Evolutionary conservation across 257 asterid species (phyloP).

Genomic region (Eustoma russellianum): DNA sequence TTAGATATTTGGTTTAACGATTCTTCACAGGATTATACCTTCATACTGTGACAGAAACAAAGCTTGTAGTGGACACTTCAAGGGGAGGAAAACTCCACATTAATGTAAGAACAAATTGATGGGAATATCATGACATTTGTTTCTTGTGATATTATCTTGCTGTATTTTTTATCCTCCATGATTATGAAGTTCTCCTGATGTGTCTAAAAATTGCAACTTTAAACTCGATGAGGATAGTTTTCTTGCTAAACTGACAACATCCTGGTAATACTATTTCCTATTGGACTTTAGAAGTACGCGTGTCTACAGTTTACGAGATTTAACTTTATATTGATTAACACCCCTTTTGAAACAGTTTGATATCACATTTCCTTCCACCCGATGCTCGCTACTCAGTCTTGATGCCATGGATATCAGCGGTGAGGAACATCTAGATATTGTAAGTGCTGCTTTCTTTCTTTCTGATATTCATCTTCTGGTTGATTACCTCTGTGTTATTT

Average conservation of each 20-base stretch:
- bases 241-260: too few relatives aligned
- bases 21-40: constrained; percentile 72
- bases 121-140: constrained; percentile 1
- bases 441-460: constrained; percentile 28
- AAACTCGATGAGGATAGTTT: too few relatives aligned
- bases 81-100: constrained; percentile 89
- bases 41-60: constrained; percentile 71
- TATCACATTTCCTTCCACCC: constrained; percentile 76
- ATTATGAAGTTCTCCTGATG: too few relatives aligned
- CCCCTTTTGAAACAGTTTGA: constrained; percentile 55
- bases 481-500: constrained; percentile 11
- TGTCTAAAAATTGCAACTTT: too few relatives aligned
- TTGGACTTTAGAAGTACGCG: not conserved
- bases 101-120: constrained; percentile 42
- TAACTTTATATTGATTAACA: not conserved
- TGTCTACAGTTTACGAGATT: not conserved
- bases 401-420: constrained; percentile 99
- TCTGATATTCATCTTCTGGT: constrained; percentile 6
- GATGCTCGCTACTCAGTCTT: constrained; percentile 83
- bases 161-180: not conserved
- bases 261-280: not conserved
- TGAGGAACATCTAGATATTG: constrained; percentile 90
- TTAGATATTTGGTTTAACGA: constrained; percentile 7
- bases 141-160: not conserved
- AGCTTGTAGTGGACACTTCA: constrained; percentile 90